These are phyloP conservation scores for Colletotrichum limetticola DNA, from an alignment of 2,329 filamentous ascomycete genomes.

Conservation along the genomic window DNA sequence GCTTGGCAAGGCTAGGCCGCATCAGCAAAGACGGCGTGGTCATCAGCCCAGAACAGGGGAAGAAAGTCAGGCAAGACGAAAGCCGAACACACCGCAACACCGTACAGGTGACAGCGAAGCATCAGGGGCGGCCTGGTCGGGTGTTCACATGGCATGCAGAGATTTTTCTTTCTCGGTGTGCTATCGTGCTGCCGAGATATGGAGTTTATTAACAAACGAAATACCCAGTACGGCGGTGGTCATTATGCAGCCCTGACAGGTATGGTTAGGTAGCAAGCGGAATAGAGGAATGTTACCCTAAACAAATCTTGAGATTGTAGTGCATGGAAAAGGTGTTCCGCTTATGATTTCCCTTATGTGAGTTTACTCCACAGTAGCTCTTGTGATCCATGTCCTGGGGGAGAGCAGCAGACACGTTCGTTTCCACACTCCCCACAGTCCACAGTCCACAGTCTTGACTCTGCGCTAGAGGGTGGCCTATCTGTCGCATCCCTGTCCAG, in stretches of 20 bases:
- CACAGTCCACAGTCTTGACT: slow-evolving; percentile 34
- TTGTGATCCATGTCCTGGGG: slow-evolving; percentile 18
- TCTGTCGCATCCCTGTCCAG: slow-evolving; percentile 11
- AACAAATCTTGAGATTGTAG: neutral
- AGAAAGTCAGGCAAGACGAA: neutral
- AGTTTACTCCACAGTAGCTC: slow-evolving; percentile 30
- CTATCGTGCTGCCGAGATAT: neutral
- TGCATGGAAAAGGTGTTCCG: slow-evolving; percentile 12
- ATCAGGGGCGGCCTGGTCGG: slow-evolving; percentile 6
- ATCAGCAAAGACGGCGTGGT: slow-evolving; percentile 7
- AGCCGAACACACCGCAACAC: slow-evolving; percentile 23
- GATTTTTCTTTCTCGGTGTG: neutral
- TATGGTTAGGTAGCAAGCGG: neutral
- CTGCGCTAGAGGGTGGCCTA: slow-evolving; percentile 10
- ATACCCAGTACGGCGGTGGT: neutral
- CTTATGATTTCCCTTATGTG: neutral
- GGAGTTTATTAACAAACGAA: neutral
- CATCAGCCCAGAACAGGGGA: neutral
- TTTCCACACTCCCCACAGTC: slow-evolving; percentile 28
- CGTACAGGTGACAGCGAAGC: slow-evolving; percentile 11
- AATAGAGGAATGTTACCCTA: neutral
- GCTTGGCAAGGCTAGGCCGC: slow-evolving; percentile 30
- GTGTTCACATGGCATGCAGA: slow-evolving; percentile 13
- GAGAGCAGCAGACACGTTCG: neutral
- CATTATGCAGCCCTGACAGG: neutral